Conservation (phyloP, 2,329 filamentous ascomycete genomes). For the Cordyceps militaris region DNA sequence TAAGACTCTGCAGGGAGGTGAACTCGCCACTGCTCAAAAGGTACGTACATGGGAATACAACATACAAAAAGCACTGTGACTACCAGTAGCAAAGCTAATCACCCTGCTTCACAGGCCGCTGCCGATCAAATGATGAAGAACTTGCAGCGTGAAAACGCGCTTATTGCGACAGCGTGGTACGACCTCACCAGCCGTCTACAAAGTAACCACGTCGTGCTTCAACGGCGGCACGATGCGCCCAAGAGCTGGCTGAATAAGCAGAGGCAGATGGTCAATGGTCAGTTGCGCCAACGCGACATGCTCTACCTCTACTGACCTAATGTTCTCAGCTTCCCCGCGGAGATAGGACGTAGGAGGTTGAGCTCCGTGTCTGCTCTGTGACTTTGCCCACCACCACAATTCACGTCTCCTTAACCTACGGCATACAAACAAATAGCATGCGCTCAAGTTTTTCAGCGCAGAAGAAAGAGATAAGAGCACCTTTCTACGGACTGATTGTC, state of each 20-base stretch:
- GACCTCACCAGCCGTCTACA: constrained; percentile 72
- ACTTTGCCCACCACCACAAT: not conserved
- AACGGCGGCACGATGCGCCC: constrained; percentile 65
- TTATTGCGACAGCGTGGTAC: constrained; percentile 82
- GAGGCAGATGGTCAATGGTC: constrained; percentile 61
- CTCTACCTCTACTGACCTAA: constrained; percentile 37
- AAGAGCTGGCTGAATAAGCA: constrained; percentile 83
- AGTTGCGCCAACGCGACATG: constrained; percentile 36
- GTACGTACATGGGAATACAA: constrained; percentile 31
- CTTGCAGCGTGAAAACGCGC: constrained; percentile 67
- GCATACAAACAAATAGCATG: not conserved
- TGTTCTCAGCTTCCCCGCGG: constrained; percentile 37
- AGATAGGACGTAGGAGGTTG: constrained; percentile 36
- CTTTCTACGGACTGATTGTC: too few relatives aligned
- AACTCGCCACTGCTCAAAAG: constrained; percentile 44
- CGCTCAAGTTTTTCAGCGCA: too few relatives aligned
- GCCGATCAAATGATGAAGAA: constrained; percentile 55
- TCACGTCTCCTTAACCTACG: not conserved
- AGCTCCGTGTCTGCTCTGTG: constrained; percentile 16
- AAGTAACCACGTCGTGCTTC: constrained; percentile 74
- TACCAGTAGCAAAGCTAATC: not conserved
- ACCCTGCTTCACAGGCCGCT: constrained; percentile 32
- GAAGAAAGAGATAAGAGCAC: not conserved
- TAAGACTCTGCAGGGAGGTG: constrained; percentile 45
- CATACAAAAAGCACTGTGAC: not conserved